These are phyloP conservation scores for Plasmodium vinckei DNA, from an alignment of 169 alveolate genomes.

Conservation along the genomic window DNA sequence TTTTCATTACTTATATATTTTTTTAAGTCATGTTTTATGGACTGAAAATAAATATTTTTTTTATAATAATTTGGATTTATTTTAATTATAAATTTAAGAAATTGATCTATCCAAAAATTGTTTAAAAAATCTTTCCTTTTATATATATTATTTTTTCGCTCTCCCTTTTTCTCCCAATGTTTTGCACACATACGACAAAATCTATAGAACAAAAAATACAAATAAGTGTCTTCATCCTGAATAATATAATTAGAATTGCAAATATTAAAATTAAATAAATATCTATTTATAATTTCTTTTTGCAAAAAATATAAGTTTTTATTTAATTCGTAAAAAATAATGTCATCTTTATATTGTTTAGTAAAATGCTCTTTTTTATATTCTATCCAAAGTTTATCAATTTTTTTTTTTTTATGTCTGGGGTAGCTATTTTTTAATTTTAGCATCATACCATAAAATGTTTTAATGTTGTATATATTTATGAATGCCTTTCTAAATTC, in stretches of 20 bases:
- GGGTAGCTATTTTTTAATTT: conserved; percentile 24
- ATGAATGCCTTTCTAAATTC: conserved; percentile 28
- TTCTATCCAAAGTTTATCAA: neutral
- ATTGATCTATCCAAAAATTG: neutral
- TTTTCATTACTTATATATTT: neutral
- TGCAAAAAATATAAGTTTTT: conserved; percentile 32
- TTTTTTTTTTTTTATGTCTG: neutral
- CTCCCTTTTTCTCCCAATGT: neutral
- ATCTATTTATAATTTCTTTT: conserved; percentile 56
- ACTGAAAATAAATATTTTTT: neutral
- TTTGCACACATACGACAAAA: neutral
- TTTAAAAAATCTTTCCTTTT: neutral
- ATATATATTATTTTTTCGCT: neutral
- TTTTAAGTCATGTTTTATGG: neutral
- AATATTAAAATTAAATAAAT: conserved; percentile 22
- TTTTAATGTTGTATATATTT: conserved; percentile 28
- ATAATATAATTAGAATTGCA: conserved; percentile 16
- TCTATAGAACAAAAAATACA: conserved; percentile 8
- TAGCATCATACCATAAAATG: conserved; percentile 10
- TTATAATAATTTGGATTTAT: neutral
- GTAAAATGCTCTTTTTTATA: conserved; percentile 1
- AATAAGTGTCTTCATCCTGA: conserved; percentile 1
- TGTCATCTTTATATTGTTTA: neutral
- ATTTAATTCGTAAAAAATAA: conserved; percentile 12
- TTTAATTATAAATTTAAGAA: neutral